Evolutionary conservation across 257 asterid genomes (phyloP).

Genomic region (Fraxinus anomala): DNA sequence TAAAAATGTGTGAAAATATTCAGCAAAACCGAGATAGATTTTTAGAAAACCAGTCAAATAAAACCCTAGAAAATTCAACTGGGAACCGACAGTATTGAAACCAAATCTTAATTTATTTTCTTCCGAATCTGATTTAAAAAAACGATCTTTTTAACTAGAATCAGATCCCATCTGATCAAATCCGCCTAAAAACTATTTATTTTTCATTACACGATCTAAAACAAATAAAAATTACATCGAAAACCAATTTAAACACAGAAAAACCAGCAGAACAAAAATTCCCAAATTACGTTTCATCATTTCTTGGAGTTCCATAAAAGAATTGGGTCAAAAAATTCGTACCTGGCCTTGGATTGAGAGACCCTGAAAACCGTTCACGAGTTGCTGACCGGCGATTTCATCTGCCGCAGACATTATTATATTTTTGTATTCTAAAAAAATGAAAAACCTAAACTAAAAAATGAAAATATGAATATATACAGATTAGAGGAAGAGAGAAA

Average conservation of each 20-base stretch:
- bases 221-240: neutral
- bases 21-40: neutral
- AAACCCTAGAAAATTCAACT: neutral
- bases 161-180: neutral
- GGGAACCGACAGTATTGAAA: neutral
- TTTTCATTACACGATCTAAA: neutral
- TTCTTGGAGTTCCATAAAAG: neutral
- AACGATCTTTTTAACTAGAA: neutral
- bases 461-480: constrained; percentile 20
- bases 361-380: constrained; percentile 38
- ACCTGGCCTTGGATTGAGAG: constrained; percentile 53
- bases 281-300: neutral
- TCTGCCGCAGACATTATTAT: constrained; percentile 44
- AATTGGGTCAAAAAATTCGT: neutral
- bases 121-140: neutral
- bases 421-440: constrained; percentile 18
- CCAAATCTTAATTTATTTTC: neutral
- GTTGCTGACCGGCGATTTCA: constrained; percentile 40
- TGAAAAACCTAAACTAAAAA: constrained; percentile 21
- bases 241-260: neutral
- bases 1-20: neutral
- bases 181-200: neutral
- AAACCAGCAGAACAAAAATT: neutral
- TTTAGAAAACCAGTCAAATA: neutral
- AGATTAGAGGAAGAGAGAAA: neutral